These are phyloP conservation scores for Halenospora varia DNA, from an alignment of 495 filamentous ascomycete genomes.

Conservation along the genomic window DNA sequence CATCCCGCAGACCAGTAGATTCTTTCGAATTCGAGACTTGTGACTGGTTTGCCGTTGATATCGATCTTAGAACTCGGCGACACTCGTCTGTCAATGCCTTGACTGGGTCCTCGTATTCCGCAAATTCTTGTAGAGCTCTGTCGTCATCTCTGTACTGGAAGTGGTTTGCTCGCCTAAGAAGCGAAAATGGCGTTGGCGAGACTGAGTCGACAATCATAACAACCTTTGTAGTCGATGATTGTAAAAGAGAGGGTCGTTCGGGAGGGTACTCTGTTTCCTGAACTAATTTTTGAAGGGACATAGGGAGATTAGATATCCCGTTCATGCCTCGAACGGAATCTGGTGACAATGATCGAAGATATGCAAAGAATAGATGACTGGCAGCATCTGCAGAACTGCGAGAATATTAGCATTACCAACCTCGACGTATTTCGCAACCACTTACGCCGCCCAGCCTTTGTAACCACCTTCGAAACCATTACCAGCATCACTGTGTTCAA, in stretches of 20 bases:
- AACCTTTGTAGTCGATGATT: constrained; percentile 79
- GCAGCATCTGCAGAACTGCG: constrained; percentile 87
- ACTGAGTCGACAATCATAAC: constrained; percentile 96
- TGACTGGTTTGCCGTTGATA: constrained; percentile 86
- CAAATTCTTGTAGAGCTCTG: constrained; percentile 72
- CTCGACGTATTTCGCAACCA: background rate
- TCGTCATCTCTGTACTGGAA: constrained; percentile 94
- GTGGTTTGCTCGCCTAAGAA: constrained; percentile 86
- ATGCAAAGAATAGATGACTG: constrained; percentile 96
- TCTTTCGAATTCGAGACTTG: constrained; percentile 49
- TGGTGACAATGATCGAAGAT: constrained; percentile 84
- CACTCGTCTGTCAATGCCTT: constrained; percentile 90
- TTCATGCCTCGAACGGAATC: constrained; percentile 63
- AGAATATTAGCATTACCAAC: constrained; percentile 27
- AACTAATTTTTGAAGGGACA: constrained; percentile 84
- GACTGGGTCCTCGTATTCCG: constrained; percentile 85
- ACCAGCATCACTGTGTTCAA: constrained; percentile 78
- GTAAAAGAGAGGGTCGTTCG: constrained; percentile 69
- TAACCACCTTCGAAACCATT: constrained; percentile 97
- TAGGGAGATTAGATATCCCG: constrained; percentile 78
- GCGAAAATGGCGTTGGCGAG: constrained; percentile 88
- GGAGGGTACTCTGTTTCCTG: constrained; percentile 95
- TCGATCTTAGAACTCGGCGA: constrained; percentile 79
- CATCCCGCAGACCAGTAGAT: constrained; percentile 69
- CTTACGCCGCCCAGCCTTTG: constrained; percentile 59